These are phyloP conservation scores for Bipolaris zeicola DNA, from an alignment of 2,329 filamentous ascomycete species.

Conservation along the genomic window DNA sequence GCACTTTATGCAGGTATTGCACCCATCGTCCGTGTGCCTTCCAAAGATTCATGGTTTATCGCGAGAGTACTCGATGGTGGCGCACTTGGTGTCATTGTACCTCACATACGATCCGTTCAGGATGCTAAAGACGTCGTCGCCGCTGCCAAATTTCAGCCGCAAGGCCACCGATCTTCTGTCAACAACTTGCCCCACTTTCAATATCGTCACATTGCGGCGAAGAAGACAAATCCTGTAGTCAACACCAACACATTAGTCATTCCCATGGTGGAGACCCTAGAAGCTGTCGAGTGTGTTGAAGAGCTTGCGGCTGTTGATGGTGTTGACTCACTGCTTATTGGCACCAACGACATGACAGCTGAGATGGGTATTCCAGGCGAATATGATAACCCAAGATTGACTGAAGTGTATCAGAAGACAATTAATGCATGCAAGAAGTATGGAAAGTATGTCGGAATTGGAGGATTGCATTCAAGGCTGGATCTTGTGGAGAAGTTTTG, in stretches of 20 bases:
- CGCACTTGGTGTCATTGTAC: slow-evolving; percentile 51
- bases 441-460: slow-evolving; percentile 51
- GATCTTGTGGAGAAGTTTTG: slow-evolving; percentile 53
- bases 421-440: slow-evolving; percentile 48
- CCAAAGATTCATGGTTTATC: slow-evolving; percentile 49
- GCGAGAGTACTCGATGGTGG: slow-evolving; percentile 51
- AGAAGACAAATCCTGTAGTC: slow-evolving; percentile 43
- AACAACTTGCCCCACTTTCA: slow-evolving; percentile 48
- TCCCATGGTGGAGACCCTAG: slow-evolving; percentile 53
- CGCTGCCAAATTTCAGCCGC: slow-evolving; percentile 48
- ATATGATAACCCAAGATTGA: slow-evolving; percentile 43
- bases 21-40: slow-evolving; percentile 51
- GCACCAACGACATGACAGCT: slow-evolving; percentile 53
- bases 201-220: slow-evolving; percentile 43
- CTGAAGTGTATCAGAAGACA: slow-evolving; percentile 39
- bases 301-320: slow-evolving; percentile 51
- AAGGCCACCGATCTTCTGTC: slow-evolving; percentile 46
- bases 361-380: slow-evolving; percentile 53
- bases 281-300: slow-evolving; percentile 48
- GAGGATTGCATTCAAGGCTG: slow-evolving; percentile 49
- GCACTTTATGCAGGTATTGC: slow-evolving; percentile 49
- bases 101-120: slow-evolving; percentile 49
- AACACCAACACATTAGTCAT: slow-evolving; percentile 50
- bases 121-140: slow-evolving; percentile 48
- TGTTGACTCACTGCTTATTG: slow-evolving; percentile 53